phyloP scores from a whole-genome alignment of 306 rosid species.

The Cucumis hystrix region DNA sequence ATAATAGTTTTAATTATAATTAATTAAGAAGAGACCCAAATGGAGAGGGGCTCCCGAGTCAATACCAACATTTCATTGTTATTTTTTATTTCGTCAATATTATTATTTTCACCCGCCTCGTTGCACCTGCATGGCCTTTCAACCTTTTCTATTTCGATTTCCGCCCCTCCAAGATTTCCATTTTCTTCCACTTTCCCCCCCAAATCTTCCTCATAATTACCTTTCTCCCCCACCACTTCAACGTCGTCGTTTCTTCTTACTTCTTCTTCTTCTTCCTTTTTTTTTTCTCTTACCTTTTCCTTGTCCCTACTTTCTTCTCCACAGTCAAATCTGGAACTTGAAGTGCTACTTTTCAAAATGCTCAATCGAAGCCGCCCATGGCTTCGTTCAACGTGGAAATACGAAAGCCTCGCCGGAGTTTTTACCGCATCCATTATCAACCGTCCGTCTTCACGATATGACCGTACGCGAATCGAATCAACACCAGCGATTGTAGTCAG shows the following conservation, averaged over 20 bases:
- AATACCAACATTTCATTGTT: slow-evolving; percentile 20
- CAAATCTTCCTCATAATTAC: background rate
- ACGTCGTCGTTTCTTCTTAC: background rate
- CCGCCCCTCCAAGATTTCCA: slow-evolving; percentile 10
- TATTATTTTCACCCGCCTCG: slow-evolving; percentile 20
- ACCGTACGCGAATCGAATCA: slow-evolving; percentile 40
- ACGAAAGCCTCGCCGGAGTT: slow-evolving; percentile 27
- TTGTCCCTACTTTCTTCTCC: background rate
- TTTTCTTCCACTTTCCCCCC: slow-evolving; percentile 4
- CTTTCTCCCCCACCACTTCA: background rate
- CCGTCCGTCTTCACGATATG: slow-evolving; percentile 74
- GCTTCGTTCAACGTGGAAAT: slow-evolving; percentile 58
- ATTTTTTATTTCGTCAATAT: slow-evolving; percentile 20
- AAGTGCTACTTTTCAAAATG: slow-evolving; percentile 18
- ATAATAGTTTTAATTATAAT: background rate
- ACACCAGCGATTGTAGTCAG: slow-evolving; percentile 74
- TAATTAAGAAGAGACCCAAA: slow-evolving; percentile 41
- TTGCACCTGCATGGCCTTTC: slow-evolving; percentile 46
- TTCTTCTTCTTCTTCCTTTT: background rate
- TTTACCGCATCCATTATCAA: slow-evolving; percentile 50
- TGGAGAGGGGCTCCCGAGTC: slow-evolving; percentile 30
- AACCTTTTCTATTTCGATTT: slow-evolving; percentile 29
- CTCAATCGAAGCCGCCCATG: slow-evolving; percentile 82
- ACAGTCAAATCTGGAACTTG: slow-evolving; percentile 4
- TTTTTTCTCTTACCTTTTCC: background rate